phyloP scores from a whole-genome alignment of 2,329 filamentous ascomycete species.

The Epichloe uncinata region DNA sequence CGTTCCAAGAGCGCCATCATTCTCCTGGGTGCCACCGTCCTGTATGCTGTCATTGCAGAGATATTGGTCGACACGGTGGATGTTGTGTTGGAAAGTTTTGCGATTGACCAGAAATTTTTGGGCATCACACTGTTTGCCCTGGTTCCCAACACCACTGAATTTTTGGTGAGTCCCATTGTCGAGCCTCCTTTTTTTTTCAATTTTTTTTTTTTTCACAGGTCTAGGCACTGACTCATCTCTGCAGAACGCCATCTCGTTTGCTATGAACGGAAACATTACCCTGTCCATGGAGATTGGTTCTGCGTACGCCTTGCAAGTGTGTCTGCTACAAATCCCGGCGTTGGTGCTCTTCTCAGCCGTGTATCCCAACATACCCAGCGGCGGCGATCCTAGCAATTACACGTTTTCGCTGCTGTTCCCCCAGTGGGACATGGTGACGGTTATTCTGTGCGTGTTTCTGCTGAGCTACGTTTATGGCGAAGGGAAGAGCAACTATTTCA shows the following conservation, averaged over 20 bases:
- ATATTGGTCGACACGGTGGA: slow-evolving; percentile 96
- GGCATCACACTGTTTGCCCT: slow-evolving; percentile 94
- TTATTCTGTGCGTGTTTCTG: slow-evolving; percentile 90
- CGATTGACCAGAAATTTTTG: slow-evolving; percentile 93
- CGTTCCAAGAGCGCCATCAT: slow-evolving; percentile 82
- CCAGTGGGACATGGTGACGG: slow-evolving; percentile 97
- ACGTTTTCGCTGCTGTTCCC: slow-evolving; percentile 87
- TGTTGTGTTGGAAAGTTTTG: slow-evolving; percentile 78
- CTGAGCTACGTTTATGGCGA: slow-evolving; percentile 97
- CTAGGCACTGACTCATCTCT: background rate
- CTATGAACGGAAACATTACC: slow-evolving; percentile 98
- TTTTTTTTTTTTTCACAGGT: background rate
- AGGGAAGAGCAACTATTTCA: slow-evolving; percentile 99
- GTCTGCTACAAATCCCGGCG: slow-evolving; percentile 84
- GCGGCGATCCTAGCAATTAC: slow-evolving; percentile 35
- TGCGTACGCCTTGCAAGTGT: slow-evolving; percentile 92
- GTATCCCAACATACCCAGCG: slow-evolving; percentile 35
- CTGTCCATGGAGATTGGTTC: slow-evolving; percentile 98
- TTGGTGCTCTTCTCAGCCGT: slow-evolving; percentile 83
- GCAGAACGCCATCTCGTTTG: slow-evolving; percentile 94
- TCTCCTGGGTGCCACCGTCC: slow-evolving; percentile 71
- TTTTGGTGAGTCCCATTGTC: slow-evolving; percentile 51
- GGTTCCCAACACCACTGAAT: slow-evolving; percentile 96
- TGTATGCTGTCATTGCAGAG: slow-evolving; percentile 95
- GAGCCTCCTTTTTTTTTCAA: background rate